Evolutionary conservation across 2,329 filamentous ascomycete species (phyloP), one percentile per base, ranked within the genome.

Genomic region (Fusarium neocosmosporiellum): DNA sequence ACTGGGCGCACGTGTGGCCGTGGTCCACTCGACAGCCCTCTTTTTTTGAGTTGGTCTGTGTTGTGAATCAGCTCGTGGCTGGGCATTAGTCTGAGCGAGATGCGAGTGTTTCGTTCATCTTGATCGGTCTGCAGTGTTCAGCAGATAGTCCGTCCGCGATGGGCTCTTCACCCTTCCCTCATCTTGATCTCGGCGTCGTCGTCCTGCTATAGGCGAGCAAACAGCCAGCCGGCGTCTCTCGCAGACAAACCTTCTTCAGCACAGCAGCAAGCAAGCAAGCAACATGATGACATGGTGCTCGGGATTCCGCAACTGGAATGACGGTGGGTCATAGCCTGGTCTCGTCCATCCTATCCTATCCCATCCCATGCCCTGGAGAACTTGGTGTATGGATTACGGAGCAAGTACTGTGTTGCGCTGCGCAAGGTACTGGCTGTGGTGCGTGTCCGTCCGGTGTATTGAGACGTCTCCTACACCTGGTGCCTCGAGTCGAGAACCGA

Each of bases 301-400:
- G 75, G 75, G 71, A 74, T 77, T 61, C 70, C 72, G 65, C 75
- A 77, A 78, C 75, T 77, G 75, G 75, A 78, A 77, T 78, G 75
- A 69, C 60, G 55, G 75, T 77, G 75, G 75, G 72, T 73, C 73
- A 50, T 54, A 48, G 39, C 50, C 63, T 63, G 65, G 62, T 68
- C 69, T 59, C 66, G 58, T 50, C 64, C 70, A 68, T 66, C 58
- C 64, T 67, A 66, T 74, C 63, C 66, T 50, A 53, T 73, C 43
- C 24, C 10, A 31, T 50, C 16, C 46, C 24, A 29, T 50, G 46
- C 24, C 50, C 20, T 61, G 58, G 63, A 62, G 41, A 46, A 57
- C 59, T 69, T 61, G 55, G 63, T 70, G 46, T 34, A 58, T 27
- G 48, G 55, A 60, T 33, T 20, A 33, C 27, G 18, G 31, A 50